phyloP scores from a whole-genome alignment of 176 grass and related monocot species.

The Aechmea fasciata region DNA sequence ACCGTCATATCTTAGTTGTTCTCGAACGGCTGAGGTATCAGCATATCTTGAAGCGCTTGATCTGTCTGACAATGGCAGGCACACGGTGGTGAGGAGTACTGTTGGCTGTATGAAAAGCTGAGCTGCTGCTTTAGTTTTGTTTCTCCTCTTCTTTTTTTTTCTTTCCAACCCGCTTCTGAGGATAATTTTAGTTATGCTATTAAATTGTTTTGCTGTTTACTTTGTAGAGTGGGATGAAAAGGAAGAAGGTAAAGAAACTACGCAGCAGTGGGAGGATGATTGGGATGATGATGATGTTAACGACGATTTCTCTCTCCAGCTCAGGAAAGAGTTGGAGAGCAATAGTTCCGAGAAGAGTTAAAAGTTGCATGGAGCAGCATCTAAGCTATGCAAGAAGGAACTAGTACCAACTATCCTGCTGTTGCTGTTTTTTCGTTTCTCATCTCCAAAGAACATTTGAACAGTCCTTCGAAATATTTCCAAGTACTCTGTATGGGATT shows the following conservation, averaged over 20 bases:
- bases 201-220: conserved; percentile 7
- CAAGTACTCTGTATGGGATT: no score
- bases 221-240: conserved; percentile 81
- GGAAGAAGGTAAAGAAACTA: conserved; percentile 58
- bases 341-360: conserved; percentile 56
- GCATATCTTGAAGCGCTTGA: no score
- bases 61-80: no score
- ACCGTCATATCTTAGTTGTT: no score
- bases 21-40: no score
- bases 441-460: background rate
- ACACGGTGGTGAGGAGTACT: no score
- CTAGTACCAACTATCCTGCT: background rate
- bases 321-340: conserved; percentile 74
- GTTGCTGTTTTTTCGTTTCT: background rate
- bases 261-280: conserved; percentile 90
- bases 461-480: background rate
- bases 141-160: no score
- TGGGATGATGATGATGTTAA: conserved; percentile 86
- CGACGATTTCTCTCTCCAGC: conserved; percentile 73
- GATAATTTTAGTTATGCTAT: background rate
- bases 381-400: background rate
- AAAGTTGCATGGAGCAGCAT: background rate
- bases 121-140: no score
- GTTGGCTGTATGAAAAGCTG: no score
- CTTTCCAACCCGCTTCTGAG: no score